Evolutionary conservation across 2,329 filamentous ascomycete genomes (phyloP).

Genomic region (Didymosphaeria variabile): DNA sequence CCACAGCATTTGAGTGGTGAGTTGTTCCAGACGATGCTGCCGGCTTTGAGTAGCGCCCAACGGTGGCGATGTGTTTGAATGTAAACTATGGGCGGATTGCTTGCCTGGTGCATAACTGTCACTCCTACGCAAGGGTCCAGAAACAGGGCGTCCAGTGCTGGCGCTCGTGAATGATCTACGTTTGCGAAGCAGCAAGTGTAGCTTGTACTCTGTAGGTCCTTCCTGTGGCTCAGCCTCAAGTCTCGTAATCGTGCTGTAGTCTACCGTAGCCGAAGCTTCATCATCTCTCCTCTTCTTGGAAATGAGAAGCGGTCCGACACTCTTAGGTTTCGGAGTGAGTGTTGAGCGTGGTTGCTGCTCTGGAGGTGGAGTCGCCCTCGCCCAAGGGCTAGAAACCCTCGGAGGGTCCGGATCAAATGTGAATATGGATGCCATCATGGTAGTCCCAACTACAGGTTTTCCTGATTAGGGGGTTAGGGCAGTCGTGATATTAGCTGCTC

Average conservation of each 20-base stretch:
- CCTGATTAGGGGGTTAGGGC: background rate
- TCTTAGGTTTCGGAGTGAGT: conserved; percentile 28
- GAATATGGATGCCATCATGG: conserved; percentile 88
- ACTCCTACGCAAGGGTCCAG: conserved; percentile 60
- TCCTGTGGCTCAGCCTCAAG: conserved; percentile 91
- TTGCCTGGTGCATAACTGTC: conserved; percentile 40
- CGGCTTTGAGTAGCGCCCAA: conserved; percentile 72
- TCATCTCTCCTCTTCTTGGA: conserved; percentile 17
- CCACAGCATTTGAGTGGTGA: conserved; percentile 96
- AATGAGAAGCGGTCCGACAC: conserved; percentile 23
- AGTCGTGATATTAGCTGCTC: background rate
- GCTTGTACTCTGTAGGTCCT: conserved; percentile 94
- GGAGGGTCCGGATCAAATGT: conserved; percentile 91
- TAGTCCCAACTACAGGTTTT: background rate
- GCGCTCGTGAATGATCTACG: conserved; percentile 76
- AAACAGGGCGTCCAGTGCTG: conserved; percentile 68
- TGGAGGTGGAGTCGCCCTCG: conserved; percentile 60
- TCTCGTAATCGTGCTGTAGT: conserved; percentile 66
- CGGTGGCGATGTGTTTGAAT: conserved; percentile 48
- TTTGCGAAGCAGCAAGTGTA: conserved; percentile 85
- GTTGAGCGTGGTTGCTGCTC: conserved; percentile 24
- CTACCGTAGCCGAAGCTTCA: conserved; percentile 23
- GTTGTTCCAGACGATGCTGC: conserved; percentile 84
- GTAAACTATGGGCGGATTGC: conserved; percentile 38
- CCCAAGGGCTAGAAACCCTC: conserved; percentile 90